These are phyloP conservation scores for Colletotrichum eleusines DNA, from an alignment of 2,329 filamentous ascomycete species.

Conservation along the genomic window DNA sequence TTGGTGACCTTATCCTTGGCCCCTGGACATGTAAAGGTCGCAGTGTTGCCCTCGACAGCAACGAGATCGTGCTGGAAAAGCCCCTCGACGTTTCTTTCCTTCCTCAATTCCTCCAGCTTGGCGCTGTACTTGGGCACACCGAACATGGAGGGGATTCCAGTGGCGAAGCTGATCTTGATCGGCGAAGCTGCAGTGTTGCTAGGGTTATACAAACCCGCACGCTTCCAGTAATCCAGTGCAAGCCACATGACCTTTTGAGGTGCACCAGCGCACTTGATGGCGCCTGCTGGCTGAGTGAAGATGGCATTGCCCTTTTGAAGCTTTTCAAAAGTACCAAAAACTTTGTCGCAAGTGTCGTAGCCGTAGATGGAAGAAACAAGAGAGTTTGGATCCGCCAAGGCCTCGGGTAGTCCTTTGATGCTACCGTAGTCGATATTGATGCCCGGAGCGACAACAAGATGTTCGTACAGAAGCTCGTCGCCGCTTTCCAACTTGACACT, in stretches of 20 bases:
- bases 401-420: slow-evolving; percentile 69
- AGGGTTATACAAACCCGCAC: slow-evolving; percentile 62
- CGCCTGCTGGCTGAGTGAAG: slow-evolving; percentile 70
- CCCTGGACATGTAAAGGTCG: slow-evolving; percentile 60
- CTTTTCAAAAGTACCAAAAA: slow-evolving; percentile 60
- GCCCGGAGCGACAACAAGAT: slow-evolving; percentile 72
- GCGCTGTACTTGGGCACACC: slow-evolving; percentile 71
- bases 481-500: slow-evolving; percentile 66
- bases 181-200: slow-evolving; percentile 53
- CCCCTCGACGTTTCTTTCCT: slow-evolving; percentile 67
- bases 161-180: slow-evolving; percentile 67
- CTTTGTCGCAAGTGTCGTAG: slow-evolving; percentile 67
- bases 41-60: slow-evolving; percentile 64
- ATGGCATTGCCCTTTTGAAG: slow-evolving; percentile 65
- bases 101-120: slow-evolving; percentile 64
- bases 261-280: slow-evolving; percentile 71
- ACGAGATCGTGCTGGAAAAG: slow-evolving; percentile 70
- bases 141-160: slow-evolving; percentile 68
- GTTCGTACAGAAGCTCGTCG: slow-evolving; percentile 70
- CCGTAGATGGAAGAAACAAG: slow-evolving; percentile 69
- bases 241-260: slow-evolving; percentile 74
- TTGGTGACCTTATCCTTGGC: slow-evolving; percentile 58
- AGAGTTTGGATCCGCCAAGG: slow-evolving; percentile 60
- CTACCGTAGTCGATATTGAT: slow-evolving; percentile 63
- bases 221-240: slow-evolving; percentile 70